These are phyloP conservation scores for Colletotrichum incanum DNA, from an alignment of 2,329 filamentous ascomycete species.

Conservation along the genomic window DNA sequence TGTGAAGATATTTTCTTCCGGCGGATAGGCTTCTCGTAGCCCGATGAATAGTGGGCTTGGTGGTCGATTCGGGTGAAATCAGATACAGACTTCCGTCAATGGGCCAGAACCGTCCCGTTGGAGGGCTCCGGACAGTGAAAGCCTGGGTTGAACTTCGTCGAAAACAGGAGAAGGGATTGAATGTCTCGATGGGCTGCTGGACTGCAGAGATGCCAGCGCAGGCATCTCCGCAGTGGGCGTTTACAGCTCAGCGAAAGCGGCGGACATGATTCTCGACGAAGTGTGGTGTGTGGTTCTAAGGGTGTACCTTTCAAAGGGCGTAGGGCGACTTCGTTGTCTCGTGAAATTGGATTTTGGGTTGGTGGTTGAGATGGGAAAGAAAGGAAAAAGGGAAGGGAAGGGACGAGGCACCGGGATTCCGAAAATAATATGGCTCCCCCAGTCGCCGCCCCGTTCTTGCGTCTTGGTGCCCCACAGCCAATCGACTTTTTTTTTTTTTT, in stretches of 20 bases:
- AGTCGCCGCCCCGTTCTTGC: slow-evolving; percentile 7
- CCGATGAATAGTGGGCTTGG: slow-evolving; percentile 35
- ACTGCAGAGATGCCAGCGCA: slow-evolving; percentile 75
- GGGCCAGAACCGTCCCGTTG: slow-evolving; percentile 52
- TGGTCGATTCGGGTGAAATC: slow-evolving; percentile 45
- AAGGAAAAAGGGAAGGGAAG: slow-evolving; percentile 47
- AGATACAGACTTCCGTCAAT: slow-evolving; percentile 58
- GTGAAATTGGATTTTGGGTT: slow-evolving; percentile 47
- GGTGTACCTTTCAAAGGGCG: slow-evolving; percentile 41
- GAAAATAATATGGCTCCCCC: slow-evolving; percentile 42
- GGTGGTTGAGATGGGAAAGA: slow-evolving; percentile 53
- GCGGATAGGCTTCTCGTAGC: slow-evolving; percentile 36
- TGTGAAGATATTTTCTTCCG: slow-evolving; percentile 21
- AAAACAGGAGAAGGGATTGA: slow-evolving; percentile 62
- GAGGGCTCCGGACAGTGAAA: slow-evolving; percentile 61
- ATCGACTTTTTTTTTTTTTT: slow-evolving; percentile 34
- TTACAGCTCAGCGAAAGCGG: slow-evolving; percentile 89
- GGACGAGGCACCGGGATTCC: slow-evolving; percentile 46
- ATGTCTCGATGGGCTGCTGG: slow-evolving; percentile 87
- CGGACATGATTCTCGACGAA: slow-evolving; percentile 85
- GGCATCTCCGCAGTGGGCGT: slow-evolving; percentile 81
- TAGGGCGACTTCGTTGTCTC: slow-evolving; percentile 78
- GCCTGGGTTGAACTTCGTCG: slow-evolving; percentile 77
- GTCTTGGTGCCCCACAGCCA: slow-evolving; percentile 34
- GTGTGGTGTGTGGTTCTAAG: slow-evolving; percentile 63